These are phyloP conservation scores for Salix suchowensis DNA, from an alignment of 345 rosid species.

Conservation along the genomic window DNA sequence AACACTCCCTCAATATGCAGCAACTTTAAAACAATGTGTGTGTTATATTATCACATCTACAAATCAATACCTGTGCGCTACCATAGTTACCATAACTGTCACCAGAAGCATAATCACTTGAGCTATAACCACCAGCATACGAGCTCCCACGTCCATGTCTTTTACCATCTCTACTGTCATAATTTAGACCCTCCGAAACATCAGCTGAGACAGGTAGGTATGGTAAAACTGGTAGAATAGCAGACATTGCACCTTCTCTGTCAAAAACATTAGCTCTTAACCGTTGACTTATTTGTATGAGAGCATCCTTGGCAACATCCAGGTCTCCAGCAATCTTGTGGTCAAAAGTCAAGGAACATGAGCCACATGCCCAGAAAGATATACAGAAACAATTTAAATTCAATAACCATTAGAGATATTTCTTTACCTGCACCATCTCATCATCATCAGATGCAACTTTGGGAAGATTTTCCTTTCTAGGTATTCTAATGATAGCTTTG, in stretches of 20 bases:
- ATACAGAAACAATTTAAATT: slow-evolving; percentile 5
- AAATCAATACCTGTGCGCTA: slow-evolving; percentile 51
- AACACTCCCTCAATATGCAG: background rate
- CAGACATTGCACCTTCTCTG: slow-evolving; percentile 74
- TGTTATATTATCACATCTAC: background rate
- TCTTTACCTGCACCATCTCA: slow-evolving; percentile 94
- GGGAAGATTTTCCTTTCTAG: slow-evolving; percentile 82
- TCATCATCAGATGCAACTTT: slow-evolving; percentile 84
- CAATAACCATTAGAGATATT: background rate
- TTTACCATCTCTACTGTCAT: slow-evolving; percentile 73
- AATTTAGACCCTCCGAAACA: slow-evolving; percentile 42
- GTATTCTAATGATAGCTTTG: slow-evolving; percentile 86
- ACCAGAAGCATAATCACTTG: slow-evolving; percentile 49
- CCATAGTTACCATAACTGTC: slow-evolving; percentile 77
- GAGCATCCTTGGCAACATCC: slow-evolving; percentile 94
- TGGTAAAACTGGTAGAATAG: slow-evolving; percentile 79
- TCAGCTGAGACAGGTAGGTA: slow-evolving; percentile 79
- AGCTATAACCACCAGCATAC: slow-evolving; percentile 69
- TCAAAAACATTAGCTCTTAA: slow-evolving; percentile 87
- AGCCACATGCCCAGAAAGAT: background rate
- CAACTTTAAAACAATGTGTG: background rate
- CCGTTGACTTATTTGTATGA: slow-evolving; percentile 67
- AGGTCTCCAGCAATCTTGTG: slow-evolving; percentile 87
- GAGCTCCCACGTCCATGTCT: slow-evolving; percentile 68
- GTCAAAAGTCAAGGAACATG: slow-evolving; percentile 1